A percentile compares a stretch with the other conserved stretches of the same genome.
Conservation (phyloP, 2,329 filamentous ascomycete species). For the Pezizomycotina sp. region DNA sequence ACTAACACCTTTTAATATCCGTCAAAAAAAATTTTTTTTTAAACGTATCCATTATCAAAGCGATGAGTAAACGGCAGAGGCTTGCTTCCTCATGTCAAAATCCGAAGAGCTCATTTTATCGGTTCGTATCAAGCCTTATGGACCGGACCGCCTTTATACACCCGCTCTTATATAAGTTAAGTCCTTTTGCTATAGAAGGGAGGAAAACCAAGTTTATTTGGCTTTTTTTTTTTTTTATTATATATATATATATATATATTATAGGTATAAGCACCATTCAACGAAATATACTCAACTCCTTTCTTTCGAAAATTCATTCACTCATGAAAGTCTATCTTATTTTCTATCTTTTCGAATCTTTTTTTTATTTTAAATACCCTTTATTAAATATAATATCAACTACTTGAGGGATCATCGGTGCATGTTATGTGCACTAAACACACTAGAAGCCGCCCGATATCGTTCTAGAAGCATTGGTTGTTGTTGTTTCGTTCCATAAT, state of each 20-base stretch:
- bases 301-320: neutral
- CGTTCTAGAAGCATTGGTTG: conserved; percentile 1
- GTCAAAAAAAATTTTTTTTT: conserved; percentile 10
- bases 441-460: neutral
- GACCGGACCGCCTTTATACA: conserved; percentile 3
- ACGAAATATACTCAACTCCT: conserved; percentile 2
- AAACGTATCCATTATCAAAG: conserved; percentile 8
- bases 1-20: no score
- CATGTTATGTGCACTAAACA: neutral
- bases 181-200: no score
- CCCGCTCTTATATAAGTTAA: neutral
- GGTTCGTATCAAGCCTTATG: neutral
- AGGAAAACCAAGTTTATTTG: neutral
- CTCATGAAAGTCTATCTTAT: neutral
- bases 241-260: neutral
- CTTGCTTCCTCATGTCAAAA: conserved; percentile 5
- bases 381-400: neutral
- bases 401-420: neutral
- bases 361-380: neutral
- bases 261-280: neutral
- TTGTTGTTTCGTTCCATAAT: no score
- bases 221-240: neutral
- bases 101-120: conserved; percentile 3
- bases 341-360: no score
- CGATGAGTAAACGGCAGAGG: conserved; percentile 6